phyloP scores from a whole-genome alignment of 192 early-diverging fungal genomes.

The Allomyces javanicus region DNA sequence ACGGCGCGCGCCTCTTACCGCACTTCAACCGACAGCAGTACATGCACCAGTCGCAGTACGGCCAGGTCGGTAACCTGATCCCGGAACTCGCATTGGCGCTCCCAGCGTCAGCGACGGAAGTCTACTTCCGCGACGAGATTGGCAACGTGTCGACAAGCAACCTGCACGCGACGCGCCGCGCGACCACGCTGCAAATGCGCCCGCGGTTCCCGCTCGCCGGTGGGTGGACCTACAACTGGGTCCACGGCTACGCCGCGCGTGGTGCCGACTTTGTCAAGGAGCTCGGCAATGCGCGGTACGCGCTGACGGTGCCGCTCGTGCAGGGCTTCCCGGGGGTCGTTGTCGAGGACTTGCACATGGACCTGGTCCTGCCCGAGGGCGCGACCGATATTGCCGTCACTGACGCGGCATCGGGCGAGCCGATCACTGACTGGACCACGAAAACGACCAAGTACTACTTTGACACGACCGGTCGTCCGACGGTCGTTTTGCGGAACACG shows the following conservation, averaged over 20 bases:
- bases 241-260: conserved; percentile 73
- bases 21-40: conserved; percentile 57
- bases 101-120: conserved; percentile 45
- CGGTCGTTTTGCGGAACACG: conserved; percentile 40
- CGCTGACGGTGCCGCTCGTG: conserved; percentile 51
- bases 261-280: conserved; percentile 36
- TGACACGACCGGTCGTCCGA: conserved; percentile 72
- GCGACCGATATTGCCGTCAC: conserved; percentile 48
- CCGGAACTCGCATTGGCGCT: conserved; percentile 32
- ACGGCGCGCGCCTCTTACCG: conserved; percentile 40
- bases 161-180: conserved; percentile 15
- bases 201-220: conserved; percentile 90
- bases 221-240: conserved; percentile 95
- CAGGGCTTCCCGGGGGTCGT: conserved; percentile 39
- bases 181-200: conserved; percentile 43
- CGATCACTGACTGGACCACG: conserved; percentile 20
- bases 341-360: conserved; percentile 42
- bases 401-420: conserved; percentile 39
- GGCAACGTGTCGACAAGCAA: conserved; percentile 93
- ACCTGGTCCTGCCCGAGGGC: conserved; percentile 77
- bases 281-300: conserved; percentile 19
- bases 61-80: conserved; percentile 26
- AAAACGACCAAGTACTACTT: conserved; percentile 48
- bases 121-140: conserved; percentile 76
- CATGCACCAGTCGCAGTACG: conserved; percentile 19